Percentiles rank a stretch among this genome's conserved stretches.
phyloP scores from a whole-genome alignment of 108 stramenopile genomes.

The Nitzschia palea region DNA sequence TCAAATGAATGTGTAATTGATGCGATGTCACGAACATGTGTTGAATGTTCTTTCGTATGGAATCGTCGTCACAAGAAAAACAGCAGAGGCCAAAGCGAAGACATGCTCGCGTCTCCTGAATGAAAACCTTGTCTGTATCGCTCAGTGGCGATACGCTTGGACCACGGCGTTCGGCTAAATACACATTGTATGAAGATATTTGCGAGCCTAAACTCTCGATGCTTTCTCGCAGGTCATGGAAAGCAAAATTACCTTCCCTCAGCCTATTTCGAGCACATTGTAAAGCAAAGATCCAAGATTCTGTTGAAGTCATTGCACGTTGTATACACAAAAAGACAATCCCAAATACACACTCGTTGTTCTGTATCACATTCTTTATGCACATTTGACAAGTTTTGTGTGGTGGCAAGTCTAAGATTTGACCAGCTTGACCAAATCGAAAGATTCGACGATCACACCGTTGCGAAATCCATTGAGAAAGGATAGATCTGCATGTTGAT shows the following conservation, averaged over 20 bases:
- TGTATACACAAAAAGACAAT: too few species aligned
- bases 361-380: too few species aligned
- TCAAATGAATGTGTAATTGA: conserved; percentile 18
- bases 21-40: conserved; percentile 5
- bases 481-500: too few species aligned
- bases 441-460: too few species aligned
- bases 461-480: too few species aligned
- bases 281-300: not conserved
- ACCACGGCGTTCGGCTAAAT: not conserved
- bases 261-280: not conserved
- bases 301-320: too few species aligned
- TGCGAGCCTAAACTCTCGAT: not conserved
- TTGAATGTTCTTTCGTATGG: conserved; percentile 23
- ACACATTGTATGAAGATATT: not conserved
- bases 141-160: not conserved
- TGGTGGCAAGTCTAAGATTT: too few species aligned
- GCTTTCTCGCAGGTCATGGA: not conserved
- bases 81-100: conserved; percentile 46
- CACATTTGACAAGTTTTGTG: too few species aligned
- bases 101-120: conserved; percentile 36
- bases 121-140: conserved; percentile 25
- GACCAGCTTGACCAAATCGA: too few species aligned
- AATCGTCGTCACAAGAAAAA: conserved; percentile 15
- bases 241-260: not conserved
- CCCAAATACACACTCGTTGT: too few species aligned